These are phyloP conservation scores for Paramecium sexaurelia DNA, from an alignment of 73 alveolate species.

Conservation along the genomic window DNA sequence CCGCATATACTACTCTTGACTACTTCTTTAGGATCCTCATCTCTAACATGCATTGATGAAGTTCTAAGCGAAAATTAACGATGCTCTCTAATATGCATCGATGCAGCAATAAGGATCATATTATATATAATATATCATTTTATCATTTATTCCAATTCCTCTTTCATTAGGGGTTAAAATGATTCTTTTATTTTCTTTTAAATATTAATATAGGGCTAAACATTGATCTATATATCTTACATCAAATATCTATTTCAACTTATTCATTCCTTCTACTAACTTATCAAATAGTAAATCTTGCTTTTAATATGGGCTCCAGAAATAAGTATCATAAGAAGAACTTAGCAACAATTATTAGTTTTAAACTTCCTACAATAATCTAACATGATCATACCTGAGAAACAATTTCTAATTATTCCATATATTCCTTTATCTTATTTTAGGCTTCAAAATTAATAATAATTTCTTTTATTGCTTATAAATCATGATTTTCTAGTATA, in stretches of 20 bases:
- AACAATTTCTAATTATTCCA: not conserved
- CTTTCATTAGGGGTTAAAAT: not conserved
- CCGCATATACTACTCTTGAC: conserved; percentile 12
- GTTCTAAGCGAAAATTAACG: conserved; percentile 16
- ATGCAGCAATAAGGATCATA: conserved; percentile 39
- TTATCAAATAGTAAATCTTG: not conserved
- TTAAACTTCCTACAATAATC: not conserved
- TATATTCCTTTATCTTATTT: not conserved
- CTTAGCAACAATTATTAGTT: not conserved
- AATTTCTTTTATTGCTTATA: not conserved
- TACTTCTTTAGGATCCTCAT: conserved; percentile 8
- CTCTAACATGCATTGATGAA: not conserved
- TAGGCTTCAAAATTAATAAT: not conserved
- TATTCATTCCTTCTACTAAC: not conserved
- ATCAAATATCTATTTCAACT: not conserved
- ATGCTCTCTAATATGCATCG: conserved; percentile 24
- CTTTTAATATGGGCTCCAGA: not conserved
- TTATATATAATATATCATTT: conserved; percentile 10
- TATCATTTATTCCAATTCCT: not conserved
- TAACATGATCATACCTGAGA: not conserved
- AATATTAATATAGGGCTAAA: not conserved
- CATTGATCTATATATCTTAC: not conserved
- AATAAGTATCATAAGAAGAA: not conserved
- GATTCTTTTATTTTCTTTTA: not conserved
- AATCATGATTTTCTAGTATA: not conserved